These are phyloP conservation scores for Daldinia decipiens DNA, from an alignment of 495 filamentous ascomycete species.

Conservation along the genomic window DNA sequence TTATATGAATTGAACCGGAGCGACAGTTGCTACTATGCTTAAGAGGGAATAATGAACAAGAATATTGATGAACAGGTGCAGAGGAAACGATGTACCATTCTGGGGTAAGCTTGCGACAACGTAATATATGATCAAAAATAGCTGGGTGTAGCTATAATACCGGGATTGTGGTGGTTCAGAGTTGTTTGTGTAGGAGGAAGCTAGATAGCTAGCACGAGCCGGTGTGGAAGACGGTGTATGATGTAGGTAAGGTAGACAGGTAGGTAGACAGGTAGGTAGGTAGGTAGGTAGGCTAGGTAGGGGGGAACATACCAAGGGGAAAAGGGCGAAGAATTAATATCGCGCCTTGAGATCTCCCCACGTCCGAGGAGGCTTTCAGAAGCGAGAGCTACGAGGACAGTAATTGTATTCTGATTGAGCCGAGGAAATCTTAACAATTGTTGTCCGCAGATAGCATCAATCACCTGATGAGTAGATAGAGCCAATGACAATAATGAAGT, in stretches of 20 bases:
- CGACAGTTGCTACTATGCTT: constrained; percentile 9
- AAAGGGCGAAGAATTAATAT: constrained; percentile 41
- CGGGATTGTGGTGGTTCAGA: constrained; percentile 43
- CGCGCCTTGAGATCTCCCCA: constrained; percentile 33
- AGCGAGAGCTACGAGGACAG: constrained; percentile 32
- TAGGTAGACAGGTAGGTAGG: constrained; percentile 17
- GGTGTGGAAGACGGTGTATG: constrained; percentile 34
- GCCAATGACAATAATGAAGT: constrained; percentile 57
- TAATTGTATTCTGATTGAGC: constrained; percentile 53
- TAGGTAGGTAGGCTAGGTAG: constrained; percentile 15
- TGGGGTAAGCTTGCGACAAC: constrained; percentile 45
- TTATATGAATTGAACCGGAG: constrained; percentile 17
- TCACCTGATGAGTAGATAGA: constrained; percentile 59
- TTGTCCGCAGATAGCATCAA: constrained; percentile 59
- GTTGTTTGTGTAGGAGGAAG: constrained; percentile 32
- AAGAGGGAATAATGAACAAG: constrained; percentile 20
- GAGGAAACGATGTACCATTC: constrained; percentile 31
- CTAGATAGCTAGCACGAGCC: constrained; percentile 20
- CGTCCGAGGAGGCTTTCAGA: constrained; percentile 34
- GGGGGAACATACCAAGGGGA: constrained; percentile 28
- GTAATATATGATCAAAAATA: constrained; percentile 43
- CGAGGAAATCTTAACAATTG: constrained; percentile 51
- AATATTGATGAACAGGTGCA: constrained; percentile 26
- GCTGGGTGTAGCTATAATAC: constrained; percentile 29
- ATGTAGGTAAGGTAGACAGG: constrained; percentile 38